Evolutionary conservation across 306 rosid genomes (phyloP).

Genomic region (Acacia acuminata): DNA sequence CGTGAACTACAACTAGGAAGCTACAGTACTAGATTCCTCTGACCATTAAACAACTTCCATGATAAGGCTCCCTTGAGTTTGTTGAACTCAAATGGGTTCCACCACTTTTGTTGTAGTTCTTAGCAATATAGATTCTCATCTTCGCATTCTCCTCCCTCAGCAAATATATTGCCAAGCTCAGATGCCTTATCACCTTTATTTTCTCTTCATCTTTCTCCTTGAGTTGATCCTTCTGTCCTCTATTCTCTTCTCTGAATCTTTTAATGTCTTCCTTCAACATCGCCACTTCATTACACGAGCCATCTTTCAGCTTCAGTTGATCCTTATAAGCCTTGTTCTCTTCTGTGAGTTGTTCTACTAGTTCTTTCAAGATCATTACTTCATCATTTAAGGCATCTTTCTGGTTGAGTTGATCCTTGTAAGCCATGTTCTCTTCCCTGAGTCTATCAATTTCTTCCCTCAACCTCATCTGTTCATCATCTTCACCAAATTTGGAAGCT

Average conservation of each 20-base stretch:
- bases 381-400: conserved; percentile 35
- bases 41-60: conserved; percentile 48
- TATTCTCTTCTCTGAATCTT: conserved; percentile 56
- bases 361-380: conserved; percentile 53
- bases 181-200: conserved; percentile 71
- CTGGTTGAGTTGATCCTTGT: not conserved
- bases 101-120: conserved; percentile 46
- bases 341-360: conserved; percentile 58
- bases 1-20: conserved; percentile 44
- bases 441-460: conserved; percentile 2
- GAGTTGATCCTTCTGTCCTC: conserved; percentile 49
- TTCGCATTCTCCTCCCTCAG: conserved; percentile 68
- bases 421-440: not conserved
- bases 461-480: conserved; percentile 19
- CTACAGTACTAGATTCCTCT: conserved; percentile 43
- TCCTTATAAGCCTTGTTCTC: conserved; percentile 49
- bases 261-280: conserved; percentile 55
- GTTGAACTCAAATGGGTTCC: conserved; percentile 57
- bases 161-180: conserved; percentile 70
- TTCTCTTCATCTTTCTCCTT: conserved; percentile 75
- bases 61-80: conserved; percentile 50
- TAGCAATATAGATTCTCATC: conserved; percentile 54
- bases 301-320: conserved; percentile 43
- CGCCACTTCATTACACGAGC: conserved; percentile 38
- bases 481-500: conserved; percentile 30